Percentiles rank a stretch among this genome's conserved stretches.
These are phyloP conservation scores for Lithohypha guttulata DNA, from an alignment of 2,329 filamentous ascomycete genomes.

Conservation along the genomic window DNA sequence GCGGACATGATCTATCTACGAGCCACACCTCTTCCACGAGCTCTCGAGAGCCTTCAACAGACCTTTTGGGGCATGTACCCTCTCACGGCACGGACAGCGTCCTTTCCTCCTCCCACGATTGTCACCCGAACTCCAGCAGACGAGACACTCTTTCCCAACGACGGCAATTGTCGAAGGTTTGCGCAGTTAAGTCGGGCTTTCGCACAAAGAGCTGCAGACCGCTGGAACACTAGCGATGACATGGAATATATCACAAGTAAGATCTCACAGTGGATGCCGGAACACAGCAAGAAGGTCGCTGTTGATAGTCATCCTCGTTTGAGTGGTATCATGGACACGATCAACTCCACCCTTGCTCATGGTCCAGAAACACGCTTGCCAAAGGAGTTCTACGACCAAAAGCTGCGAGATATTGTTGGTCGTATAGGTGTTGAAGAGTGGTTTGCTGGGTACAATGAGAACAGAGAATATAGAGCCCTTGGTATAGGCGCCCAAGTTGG, in stretches of 20 bases:
- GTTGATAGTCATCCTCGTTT: conserved; percentile 77
- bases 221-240: conserved; percentile 67
- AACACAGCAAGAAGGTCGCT: conserved; percentile 54
- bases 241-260: conserved; percentile 72
- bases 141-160: conserved; percentile 73
- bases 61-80: conserved; percentile 68
- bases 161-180: conserved; percentile 62
- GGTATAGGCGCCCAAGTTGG: conserved; percentile 79
- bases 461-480: conserved; percentile 72
- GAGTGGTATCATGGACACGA: conserved; percentile 84
- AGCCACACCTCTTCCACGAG: conserved; percentile 62
- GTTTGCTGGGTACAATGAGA: conserved; percentile 80
- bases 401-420: conserved; percentile 57
- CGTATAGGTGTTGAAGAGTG: conserved; percentile 78
- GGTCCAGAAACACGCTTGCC: conserved; percentile 69
- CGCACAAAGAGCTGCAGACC: conserved; percentile 57
- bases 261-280: conserved; percentile 78
- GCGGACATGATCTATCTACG: conserved; percentile 60
- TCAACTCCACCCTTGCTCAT: conserved; percentile 82
- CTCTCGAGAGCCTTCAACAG: conserved; percentile 68
- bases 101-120: conserved; percentile 54
- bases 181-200: conserved; percentile 59
- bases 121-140: conserved; percentile 54
- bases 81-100: conserved; percentile 35
- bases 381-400: conserved; percentile 73